These are phyloP conservation scores for Ciborinia camelliae DNA, from an alignment of 2,329 filamentous ascomycete genomes.

Conservation along the genomic window DNA sequence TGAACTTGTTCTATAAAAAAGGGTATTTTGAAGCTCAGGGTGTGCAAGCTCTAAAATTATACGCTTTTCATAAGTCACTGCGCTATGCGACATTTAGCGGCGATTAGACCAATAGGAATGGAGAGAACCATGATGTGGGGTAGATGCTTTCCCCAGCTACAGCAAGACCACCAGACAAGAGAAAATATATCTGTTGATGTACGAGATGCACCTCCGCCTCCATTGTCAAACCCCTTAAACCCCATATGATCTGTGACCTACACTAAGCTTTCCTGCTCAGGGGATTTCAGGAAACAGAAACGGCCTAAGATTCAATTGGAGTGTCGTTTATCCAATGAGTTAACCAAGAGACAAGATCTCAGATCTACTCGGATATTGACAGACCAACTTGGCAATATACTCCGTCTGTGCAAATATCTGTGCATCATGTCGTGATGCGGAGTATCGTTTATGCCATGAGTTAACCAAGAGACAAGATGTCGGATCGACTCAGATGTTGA, in stretches of 20 bases:
- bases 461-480: neutral
- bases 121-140: too few species aligned
- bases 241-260: neutral
- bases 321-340: neutral
- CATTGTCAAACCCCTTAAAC: neutral
- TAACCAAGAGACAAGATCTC: neutral
- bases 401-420: conserved; percentile 13
- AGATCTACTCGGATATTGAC: too few species aligned
- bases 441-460: neutral
- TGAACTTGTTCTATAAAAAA: too few species aligned
- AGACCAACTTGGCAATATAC: neutral
- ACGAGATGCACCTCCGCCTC: neutral
- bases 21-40: too few species aligned
- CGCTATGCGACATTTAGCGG: too few species aligned
- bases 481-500: too few species aligned
- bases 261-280: neutral
- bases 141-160: neutral
- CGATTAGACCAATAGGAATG: too few species aligned
- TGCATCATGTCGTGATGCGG: too few species aligned
- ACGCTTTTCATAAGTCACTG: too few species aligned
- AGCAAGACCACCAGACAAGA: too few species aligned
- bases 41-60: too few species aligned
- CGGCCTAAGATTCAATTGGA: neutral
- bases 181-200: too few species aligned
- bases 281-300: neutral